Evolutionary conservation across 306 rosid species (phyloP).

Genomic region (Ormosia emarginata): DNA sequence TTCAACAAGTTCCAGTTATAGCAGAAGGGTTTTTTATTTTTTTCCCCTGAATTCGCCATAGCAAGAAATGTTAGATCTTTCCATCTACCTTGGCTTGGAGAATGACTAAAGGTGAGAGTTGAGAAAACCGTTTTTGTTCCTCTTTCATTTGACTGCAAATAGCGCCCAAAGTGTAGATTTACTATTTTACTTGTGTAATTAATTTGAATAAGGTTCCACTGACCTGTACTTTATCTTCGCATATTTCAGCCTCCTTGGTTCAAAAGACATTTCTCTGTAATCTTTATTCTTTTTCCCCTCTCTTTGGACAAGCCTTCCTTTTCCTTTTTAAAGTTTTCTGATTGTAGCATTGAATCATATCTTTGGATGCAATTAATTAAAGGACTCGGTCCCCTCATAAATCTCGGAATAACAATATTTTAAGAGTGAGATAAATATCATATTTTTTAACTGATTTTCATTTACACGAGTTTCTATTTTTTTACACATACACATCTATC

Average conservation of each 20-base stretch:
- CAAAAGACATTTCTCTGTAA: slow-evolving; percentile 1
- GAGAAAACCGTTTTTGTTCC: background rate
- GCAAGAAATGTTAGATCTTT: background rate
- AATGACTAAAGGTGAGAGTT: background rate
- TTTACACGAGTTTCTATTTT: background rate
- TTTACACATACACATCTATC: too few relatives aligned
- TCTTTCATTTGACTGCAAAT: background rate
- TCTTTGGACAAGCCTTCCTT: slow-evolving; percentile 21
- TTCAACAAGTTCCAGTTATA: background rate
- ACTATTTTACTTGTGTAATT: background rate
- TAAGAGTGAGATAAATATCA: background rate
- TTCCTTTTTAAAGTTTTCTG: slow-evolving; percentile 28
- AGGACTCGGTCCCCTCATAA: background rate
- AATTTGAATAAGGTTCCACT: background rate
- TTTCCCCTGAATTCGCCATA: background rate
- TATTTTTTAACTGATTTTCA: too few relatives aligned
- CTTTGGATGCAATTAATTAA: slow-evolving; percentile 6
- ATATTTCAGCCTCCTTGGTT: background rate
- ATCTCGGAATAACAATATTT: background rate
- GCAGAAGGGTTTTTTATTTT: background rate
- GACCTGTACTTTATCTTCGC: background rate
- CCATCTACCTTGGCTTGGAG: background rate
- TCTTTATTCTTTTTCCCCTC: slow-evolving; percentile 11
- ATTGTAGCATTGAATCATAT: slow-evolving; percentile 13
- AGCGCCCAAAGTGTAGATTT: background rate